Evolutionary conservation across 2,329 filamentous ascomycete genomes (phyloP).

Genomic region (Colletotrichum lini): DNA sequence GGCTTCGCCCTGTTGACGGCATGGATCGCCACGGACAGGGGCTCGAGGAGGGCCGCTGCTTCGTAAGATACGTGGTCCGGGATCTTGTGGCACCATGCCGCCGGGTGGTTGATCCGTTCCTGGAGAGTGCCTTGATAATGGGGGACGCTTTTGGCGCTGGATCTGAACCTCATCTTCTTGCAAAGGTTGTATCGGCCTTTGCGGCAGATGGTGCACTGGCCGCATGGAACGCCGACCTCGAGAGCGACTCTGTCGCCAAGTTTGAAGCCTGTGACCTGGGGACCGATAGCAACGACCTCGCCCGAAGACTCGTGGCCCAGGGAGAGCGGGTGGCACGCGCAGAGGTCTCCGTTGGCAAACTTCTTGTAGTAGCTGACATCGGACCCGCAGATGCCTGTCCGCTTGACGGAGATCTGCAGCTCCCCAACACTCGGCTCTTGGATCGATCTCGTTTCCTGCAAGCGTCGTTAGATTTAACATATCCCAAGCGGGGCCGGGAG

Average conservation of each 20-base stretch:
- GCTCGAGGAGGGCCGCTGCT: conserved; percentile 72
- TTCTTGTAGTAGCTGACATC: conserved; percentile 81
- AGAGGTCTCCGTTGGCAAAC: conserved; percentile 79
- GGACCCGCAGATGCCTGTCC: conserved; percentile 79
- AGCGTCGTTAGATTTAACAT: conserved; percentile 42
- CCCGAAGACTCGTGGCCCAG: conserved; percentile 76
- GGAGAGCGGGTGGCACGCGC: conserved; percentile 75
- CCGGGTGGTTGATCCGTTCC: conserved; percentile 74
- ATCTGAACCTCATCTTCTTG: conserved; percentile 73
- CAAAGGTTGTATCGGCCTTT: conserved; percentile 74
- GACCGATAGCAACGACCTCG: conserved; percentile 69
- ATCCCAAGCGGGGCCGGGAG: conserved; percentile 21
- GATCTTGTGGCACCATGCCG: conserved; percentile 75
- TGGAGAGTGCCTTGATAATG: conserved; percentile 76
- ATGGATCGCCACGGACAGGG: conserved; percentile 74
- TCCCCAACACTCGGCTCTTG: conserved; percentile 65
- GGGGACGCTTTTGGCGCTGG: conserved; percentile 74
- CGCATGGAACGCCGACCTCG: conserved; percentile 70
- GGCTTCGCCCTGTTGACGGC: conserved; percentile 70
- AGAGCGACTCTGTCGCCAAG: conserved; percentile 72
- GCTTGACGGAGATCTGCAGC: conserved; percentile 75
- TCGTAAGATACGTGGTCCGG: conserved; percentile 72
- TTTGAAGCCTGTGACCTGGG: conserved; percentile 65
- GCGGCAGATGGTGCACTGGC: conserved; percentile 64
- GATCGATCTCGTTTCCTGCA: conserved; percentile 66